These are phyloP conservation scores for Schrenkiella parvula DNA, from an alignment of 345 rosid genomes.

Conservation along the genomic window DNA sequence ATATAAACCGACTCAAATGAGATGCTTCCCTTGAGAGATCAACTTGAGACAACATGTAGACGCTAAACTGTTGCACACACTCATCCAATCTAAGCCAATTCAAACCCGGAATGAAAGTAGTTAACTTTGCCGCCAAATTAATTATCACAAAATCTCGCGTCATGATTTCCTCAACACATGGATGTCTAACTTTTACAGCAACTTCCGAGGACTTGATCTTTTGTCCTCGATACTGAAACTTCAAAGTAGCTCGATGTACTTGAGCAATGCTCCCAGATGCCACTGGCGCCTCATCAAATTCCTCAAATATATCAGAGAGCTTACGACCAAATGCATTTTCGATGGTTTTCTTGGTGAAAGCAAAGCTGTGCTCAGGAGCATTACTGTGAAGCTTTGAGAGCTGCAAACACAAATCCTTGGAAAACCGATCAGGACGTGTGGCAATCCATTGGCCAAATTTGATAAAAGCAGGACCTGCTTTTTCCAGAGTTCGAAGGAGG, in stretches of 20 bases:
- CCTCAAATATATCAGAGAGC: conserved; percentile 79
- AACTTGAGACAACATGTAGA: conserved; percentile 97
- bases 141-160: conserved; percentile 82
- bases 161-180: conserved; percentile 90
- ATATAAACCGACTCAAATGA: conserved; percentile 85
- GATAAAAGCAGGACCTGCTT: conserved; percentile 96
- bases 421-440: conserved; percentile 90
- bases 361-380: conserved; percentile 92
- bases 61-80: conserved; percentile 91
- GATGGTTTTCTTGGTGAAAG: conserved; percentile 68
- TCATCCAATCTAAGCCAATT: conserved; percentile 97
- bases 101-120: conserved; percentile 65
- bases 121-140: conserved; percentile 64
- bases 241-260: conserved; percentile 85
- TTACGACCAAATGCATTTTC: conserved; percentile 92
- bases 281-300: conserved; percentile 83
- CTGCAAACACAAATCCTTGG: conserved; percentile 79
- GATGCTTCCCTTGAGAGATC: conserved; percentile 99
- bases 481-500: conserved; percentile 70
- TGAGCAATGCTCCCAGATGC: conserved; percentile 99
- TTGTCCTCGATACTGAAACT: conserved; percentile 73
- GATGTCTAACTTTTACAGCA: conserved; percentile 99
- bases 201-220: conserved; percentile 63
- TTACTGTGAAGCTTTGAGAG: conserved; percentile 86
- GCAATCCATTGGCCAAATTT: conserved; percentile 99